A percentile compares a stretch with the other conserved stretches of the same genome.
Conservation (phyloP, 495 filamentous ascomycete species). For the Annulohypoxylon bovei region DNA sequence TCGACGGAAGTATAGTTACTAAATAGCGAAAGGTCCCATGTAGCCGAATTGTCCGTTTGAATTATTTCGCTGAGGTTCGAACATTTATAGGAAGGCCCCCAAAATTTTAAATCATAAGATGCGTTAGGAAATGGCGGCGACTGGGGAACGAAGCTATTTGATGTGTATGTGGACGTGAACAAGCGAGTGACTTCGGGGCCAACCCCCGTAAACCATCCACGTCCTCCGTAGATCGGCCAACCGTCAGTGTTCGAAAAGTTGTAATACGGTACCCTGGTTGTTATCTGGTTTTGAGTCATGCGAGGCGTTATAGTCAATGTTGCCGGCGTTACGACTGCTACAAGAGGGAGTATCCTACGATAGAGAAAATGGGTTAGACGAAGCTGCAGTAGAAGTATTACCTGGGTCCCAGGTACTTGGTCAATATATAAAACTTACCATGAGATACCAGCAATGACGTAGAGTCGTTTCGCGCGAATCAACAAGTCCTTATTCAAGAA, state of each 20-base stretch:
- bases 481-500: conserved; percentile 22
- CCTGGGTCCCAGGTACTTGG: no score
- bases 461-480: conserved; percentile 12
- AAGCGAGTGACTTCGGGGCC: conserved; percentile 27
- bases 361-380: neutral
- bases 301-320: conserved; percentile 18
- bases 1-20: neutral
- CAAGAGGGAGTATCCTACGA: conserved; percentile 11
- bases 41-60: conserved; percentile 10
- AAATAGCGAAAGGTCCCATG: neutral
- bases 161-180: conserved; percentile 29
- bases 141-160: conserved; percentile 14
- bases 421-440: conserved; percentile 8
- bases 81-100: conserved; percentile 36
- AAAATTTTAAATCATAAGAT: conserved; percentile 29
- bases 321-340: conserved; percentile 19
- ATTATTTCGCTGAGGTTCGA: conserved; percentile 11
- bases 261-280: conserved; percentile 4
- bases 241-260: conserved; percentile 17
- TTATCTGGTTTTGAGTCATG: neutral
- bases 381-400: neutral
- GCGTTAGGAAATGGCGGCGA: conserved; percentile 23
- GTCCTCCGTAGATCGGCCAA: conserved; percentile 16
- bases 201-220: conserved; percentile 8
- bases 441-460: conserved; percentile 18